These are phyloP conservation scores for Salix viminalis DNA, from an alignment of 345 rosid species.

Conservation along the genomic window DNA sequence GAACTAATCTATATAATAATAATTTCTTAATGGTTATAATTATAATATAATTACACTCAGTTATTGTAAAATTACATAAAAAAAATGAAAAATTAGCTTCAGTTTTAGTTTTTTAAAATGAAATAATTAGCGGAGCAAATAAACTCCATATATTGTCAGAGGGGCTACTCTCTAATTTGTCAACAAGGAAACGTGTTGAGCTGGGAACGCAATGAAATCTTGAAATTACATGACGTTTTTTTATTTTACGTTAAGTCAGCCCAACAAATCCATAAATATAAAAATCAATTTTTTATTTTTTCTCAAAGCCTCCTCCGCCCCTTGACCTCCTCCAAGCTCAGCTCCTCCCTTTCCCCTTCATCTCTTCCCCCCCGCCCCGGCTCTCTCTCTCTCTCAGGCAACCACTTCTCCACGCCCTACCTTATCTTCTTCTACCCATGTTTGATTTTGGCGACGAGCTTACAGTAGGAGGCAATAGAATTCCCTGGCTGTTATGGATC, in stretches of 20 bases:
- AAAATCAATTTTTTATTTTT: too few relatives aligned
- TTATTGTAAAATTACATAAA: too few relatives aligned
- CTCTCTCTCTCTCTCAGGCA: background rate
- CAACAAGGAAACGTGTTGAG: background rate
- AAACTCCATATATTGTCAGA: too few relatives aligned
- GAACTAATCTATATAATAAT: too few relatives aligned
- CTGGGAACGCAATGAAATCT: background rate
- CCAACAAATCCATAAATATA: background rate
- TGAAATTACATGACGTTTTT: background rate
- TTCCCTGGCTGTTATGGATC: conserved; percentile 85
- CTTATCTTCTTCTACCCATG: conserved; percentile 18
- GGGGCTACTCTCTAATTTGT: background rate
- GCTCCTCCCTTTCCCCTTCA: background rate
- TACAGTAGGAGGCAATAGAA: conserved; percentile 43
- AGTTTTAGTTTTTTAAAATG: too few relatives aligned
- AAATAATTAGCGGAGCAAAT: too few relatives aligned
- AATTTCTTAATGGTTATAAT: too few relatives aligned
- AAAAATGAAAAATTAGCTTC: too few relatives aligned
- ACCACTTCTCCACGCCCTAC: background rate
- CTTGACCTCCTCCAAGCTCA: background rate
- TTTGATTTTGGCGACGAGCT: conserved; percentile 53
- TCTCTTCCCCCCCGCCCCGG: background rate
- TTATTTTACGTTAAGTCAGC: background rate
- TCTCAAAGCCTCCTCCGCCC: background rate
- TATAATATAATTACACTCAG: too few relatives aligned